Base-by-base conservation (phyloP, 228 moss, liverwort and hornwort genomes). In the Sphagnum magellanicum region DNA sequence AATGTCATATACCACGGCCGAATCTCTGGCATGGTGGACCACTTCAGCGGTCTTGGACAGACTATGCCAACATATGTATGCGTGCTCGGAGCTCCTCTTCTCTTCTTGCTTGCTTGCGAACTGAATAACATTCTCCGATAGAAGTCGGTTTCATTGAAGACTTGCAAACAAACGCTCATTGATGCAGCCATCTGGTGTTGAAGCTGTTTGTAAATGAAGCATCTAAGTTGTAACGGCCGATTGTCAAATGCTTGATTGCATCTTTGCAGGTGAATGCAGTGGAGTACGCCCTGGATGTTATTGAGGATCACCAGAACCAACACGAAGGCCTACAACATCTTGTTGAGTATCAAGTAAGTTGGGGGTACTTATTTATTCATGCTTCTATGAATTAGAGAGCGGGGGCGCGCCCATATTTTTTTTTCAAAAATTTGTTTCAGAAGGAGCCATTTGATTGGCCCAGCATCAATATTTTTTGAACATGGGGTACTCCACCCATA, bases 241-340 rank as follows among this genome's bases (percentile, higher is more conserved):
- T 32, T 32, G 32, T 32, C 32, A 32, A 32, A 32, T 32, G 32
- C 32, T 32, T 32, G 32, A 32, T 3, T 32, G 32, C 3, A 2
- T 32, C 32, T 32, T 32, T 32, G 73, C 79, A 88, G 87, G 75
- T 88, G 70, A 81, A 81, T 49, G 67, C 71, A 16, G 74, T 88
- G 53, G 87, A 88, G 52, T 88, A 83, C 70, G 71, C 83, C 8
- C 65, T 88, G 51, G 79, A 84, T n/a, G 70, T 77, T 0, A 69
- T 79, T 4, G 73, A 60, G 6, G 74, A 79, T n/a, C 75, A 75
- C 63, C 59, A 70, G 73, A 76, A 79, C 12, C 13, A 49, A 13
- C 76, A 79, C 0, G 74, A 79, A 75, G 82, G 85, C 8, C 67
- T 86, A 3, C 58, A 70, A 13, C 61, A 51, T 16, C 70, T 70